Base-by-base conservation (phyloP, 2,329 filamentous ascomycete species). In the Pseudopyricularia cyperi region DNA sequence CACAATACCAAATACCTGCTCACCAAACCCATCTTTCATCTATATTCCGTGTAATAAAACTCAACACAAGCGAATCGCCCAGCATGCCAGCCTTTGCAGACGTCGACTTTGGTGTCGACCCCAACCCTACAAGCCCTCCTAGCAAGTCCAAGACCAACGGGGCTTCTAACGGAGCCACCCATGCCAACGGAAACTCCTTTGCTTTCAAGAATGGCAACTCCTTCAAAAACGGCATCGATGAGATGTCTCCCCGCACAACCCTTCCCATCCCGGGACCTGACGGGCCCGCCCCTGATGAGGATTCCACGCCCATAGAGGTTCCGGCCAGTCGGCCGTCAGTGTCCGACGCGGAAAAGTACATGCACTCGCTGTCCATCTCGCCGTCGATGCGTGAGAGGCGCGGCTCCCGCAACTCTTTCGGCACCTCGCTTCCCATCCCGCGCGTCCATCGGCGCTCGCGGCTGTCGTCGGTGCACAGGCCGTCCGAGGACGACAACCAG, bases 341-440 rank as follows among this genome's bases (percentile, higher is more conserved):
- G 56, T 82, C 83, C 32, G 82, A 89, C 68, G 79, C 79, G 26
- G 68, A 76, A 46, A 73, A 76, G 58, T 83, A 82, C 67, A 87
- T 88, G 83, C 84, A 88, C 74, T 81, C 78, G 61, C 71, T 89
- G 61, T 85, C 80, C 60, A 68, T 82, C 46, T 71, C 76, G 14
- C 83, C 83, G 15, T 87, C 83, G 7, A 79, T 79, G 71, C 80
- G 74, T 65, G 80, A 85, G 57, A 74, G 84, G 55, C 71, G 84
- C 57, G 74, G 77, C 47, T 88, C 85, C 19, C 79, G 85, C 56
- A 89, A 88, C 76, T 88, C 83, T 17, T 88, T 88, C 62, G 85
- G 85, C 56, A 74, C 82, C 48, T 77, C 83, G 19, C 76, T 89
- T 15, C 85, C 84, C 51, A 89, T 89, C 59, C 85, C 85, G 48